Evolutionary conservation across 495 filamentous ascomycete species (phyloP).

Genomic region (Talaromyces stipitatus): DNA sequence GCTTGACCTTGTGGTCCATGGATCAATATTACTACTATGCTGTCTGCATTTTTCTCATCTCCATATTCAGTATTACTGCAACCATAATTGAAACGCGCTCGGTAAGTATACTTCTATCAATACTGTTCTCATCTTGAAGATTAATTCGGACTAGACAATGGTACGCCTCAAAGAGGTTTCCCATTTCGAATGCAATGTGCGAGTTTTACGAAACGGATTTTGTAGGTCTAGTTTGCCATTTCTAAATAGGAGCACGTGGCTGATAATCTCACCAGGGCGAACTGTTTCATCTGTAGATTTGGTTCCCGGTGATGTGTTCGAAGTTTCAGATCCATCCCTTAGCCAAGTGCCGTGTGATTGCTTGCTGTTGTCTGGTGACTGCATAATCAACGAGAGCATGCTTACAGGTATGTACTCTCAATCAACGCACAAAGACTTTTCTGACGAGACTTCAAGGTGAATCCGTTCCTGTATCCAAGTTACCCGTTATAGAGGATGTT

Average conservation of each 20-base stretch:
- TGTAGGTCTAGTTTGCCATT: constrained; percentile 49
- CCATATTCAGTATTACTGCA: constrained; percentile 79
- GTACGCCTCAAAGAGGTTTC: constrained; percentile 84
- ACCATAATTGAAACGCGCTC: constrained; percentile 86
- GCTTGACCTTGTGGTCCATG: constrained; percentile 87
- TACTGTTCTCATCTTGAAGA: constrained; percentile 2
- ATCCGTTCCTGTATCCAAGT: constrained; percentile 94
- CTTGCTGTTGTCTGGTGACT: constrained; percentile 85
- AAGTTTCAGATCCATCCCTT: constrained; percentile 92
- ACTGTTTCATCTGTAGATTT: constrained; percentile 79
- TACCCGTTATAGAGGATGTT: constrained; percentile 74
- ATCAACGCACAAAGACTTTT: neutral
- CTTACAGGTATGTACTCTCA: constrained; percentile 58
- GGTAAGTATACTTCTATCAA: constrained; percentile 32
- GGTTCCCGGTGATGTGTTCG: constrained; percentile 94
- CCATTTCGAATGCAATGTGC: constrained; percentile 87
- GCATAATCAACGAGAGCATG: constrained; percentile 99
- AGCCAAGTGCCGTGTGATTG: constrained; percentile 93
- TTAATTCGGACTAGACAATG: constrained; percentile 61
- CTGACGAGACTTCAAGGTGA: constrained; percentile 49
- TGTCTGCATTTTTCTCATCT: constrained; percentile 91
- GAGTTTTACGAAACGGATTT: constrained; percentile 88
- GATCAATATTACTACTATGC: constrained; percentile 99
- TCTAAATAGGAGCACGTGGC: neutral
- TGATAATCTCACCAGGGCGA: constrained; percentile 50